Percentiles rank a stretch among this genome's conserved stretches.
Conservation (phyloP, 176 grass and related monocot genomes). For the Hordeum marinum region DNA sequence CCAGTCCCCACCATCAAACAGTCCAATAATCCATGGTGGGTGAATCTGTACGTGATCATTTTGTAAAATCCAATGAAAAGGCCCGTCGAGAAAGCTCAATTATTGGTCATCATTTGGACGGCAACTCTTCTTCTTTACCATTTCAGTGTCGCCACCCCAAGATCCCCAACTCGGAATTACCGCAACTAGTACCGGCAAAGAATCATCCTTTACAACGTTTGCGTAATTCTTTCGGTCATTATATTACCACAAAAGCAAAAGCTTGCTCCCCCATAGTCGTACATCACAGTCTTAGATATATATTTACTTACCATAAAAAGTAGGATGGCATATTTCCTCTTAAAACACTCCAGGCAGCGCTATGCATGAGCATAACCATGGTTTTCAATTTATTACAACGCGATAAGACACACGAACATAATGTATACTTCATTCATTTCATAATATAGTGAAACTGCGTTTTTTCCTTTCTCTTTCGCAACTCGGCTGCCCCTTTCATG, state of each 20-base stretch:
- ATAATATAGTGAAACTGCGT: too few species aligned
- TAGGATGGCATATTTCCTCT: background rate
- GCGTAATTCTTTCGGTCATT: background rate
- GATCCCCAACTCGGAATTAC: background rate
- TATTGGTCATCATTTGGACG: background rate
- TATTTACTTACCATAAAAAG: background rate
- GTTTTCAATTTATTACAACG: too few species aligned
- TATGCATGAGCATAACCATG: too few species aligned
- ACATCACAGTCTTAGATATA: background rate
- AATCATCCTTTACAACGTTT: background rate
- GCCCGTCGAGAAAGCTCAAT: background rate
- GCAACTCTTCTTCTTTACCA: background rate
- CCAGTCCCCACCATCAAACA: background rate
- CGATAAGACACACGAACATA: too few species aligned
- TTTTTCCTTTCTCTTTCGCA: too few species aligned
- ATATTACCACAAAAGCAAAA: background rate
- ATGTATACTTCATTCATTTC: too few species aligned
- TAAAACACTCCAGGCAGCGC: background rate
- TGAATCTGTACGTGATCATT: background rate
- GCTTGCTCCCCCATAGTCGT: background rate
- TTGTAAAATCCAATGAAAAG: background rate
- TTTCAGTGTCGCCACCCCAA: background rate
- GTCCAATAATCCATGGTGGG: background rate
- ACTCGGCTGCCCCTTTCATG: too few species aligned
- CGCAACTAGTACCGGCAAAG: background rate